phyloP scores from a whole-genome alignment of 2,329 filamentous ascomycete species.

The Dothidotthia symphoricarpi region DNA sequence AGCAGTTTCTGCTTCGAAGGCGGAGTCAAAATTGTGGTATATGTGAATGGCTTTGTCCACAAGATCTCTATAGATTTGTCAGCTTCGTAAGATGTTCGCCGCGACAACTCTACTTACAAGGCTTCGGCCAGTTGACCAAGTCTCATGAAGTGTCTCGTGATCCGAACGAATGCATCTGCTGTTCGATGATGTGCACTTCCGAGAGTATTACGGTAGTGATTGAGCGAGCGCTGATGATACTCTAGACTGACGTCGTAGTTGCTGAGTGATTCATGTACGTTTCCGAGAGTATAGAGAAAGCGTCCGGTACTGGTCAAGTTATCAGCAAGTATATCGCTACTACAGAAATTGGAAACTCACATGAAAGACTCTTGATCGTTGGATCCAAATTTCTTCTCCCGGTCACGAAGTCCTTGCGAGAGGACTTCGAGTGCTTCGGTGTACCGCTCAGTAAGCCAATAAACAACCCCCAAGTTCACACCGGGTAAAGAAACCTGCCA shows the following conservation, averaged over 20 bases:
- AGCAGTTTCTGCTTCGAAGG: too few species aligned
- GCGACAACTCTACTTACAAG: too few species aligned
- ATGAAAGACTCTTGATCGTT: conserved; percentile 2
- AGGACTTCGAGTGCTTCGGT: not conserved
- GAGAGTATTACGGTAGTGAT: conserved; percentile 7
- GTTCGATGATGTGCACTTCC: conserved; percentile 9
- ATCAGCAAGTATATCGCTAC: too few species aligned
- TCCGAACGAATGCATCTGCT: conserved; percentile 5
- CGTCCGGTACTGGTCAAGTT: too few species aligned
- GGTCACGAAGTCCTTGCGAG: not conserved
- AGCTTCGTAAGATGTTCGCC: too few species aligned
- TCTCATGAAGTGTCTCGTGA: conserved; percentile 3
- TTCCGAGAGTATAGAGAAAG: conserved; percentile 1
- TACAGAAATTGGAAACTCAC: too few species aligned
- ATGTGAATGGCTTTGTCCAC: too few species aligned
- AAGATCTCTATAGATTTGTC: too few species aligned
- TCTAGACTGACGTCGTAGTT: conserved; percentile 1
- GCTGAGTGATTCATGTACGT: too few species aligned
- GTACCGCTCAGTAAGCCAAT: not conserved
- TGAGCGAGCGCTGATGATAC: conserved; percentile 4
- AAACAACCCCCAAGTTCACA: not conserved
- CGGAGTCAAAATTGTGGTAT: too few species aligned
- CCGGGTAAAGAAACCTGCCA: too few species aligned
- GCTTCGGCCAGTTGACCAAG: too few species aligned
- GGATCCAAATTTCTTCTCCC: conserved; percentile 1